These are phyloP conservation scores for Trametes hirsuta DNA, from an alignment of 1,284 basidiomycete species.

Conservation along the genomic window DNA sequence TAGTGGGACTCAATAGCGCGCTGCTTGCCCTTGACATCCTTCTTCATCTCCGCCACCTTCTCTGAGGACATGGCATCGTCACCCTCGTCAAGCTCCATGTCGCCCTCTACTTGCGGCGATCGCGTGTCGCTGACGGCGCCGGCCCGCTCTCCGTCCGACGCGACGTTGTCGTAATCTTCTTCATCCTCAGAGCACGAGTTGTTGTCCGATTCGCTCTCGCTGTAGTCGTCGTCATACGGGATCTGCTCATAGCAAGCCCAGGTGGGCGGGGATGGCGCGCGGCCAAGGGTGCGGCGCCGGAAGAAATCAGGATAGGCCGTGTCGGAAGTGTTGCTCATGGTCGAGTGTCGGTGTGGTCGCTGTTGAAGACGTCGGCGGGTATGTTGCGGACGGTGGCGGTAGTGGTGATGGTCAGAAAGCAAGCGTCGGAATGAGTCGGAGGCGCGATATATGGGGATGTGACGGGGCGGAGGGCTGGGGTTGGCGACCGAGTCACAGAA, in stretches of 20 bases:
- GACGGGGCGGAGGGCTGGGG: conserved; percentile 27
- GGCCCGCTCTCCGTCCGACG: conserved; percentile 36
- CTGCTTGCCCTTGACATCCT: conserved; percentile 78
- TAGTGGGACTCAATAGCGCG: conserved; percentile 66
- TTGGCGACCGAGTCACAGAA: conserved; percentile 29
- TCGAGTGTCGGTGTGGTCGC: conserved; percentile 18
- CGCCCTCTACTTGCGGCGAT: conserved; percentile 46
- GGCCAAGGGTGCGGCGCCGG: conserved; percentile 71
- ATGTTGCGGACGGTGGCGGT: conserved; percentile 9
- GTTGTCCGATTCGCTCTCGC: conserved; percentile 47
- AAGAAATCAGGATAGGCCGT: conserved; percentile 50
- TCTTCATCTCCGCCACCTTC: conserved; percentile 46
- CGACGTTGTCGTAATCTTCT: conserved; percentile 55
- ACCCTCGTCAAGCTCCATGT: conserved; percentile 59
- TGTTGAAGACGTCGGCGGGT: conserved; percentile 10
- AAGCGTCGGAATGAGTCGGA: conserved; percentile 28
- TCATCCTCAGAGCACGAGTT: conserved; percentile 73
- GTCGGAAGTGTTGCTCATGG: conserved; percentile 41
- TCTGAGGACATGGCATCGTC: conserved; percentile 46
- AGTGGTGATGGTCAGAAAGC: conserved; percentile 32
- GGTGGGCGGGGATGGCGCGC: conserved; percentile 78
- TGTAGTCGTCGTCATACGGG: conserved; percentile 53
- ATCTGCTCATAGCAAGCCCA: conserved; percentile 89
- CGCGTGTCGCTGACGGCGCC: conserved; percentile 32
- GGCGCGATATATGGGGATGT: conserved; percentile 23